Percentiles rank a stretch among this genome's conserved stretches.
phyloP scores from a whole-genome alignment of 768 basidiomycete species.

The Russula compacta region DNA sequence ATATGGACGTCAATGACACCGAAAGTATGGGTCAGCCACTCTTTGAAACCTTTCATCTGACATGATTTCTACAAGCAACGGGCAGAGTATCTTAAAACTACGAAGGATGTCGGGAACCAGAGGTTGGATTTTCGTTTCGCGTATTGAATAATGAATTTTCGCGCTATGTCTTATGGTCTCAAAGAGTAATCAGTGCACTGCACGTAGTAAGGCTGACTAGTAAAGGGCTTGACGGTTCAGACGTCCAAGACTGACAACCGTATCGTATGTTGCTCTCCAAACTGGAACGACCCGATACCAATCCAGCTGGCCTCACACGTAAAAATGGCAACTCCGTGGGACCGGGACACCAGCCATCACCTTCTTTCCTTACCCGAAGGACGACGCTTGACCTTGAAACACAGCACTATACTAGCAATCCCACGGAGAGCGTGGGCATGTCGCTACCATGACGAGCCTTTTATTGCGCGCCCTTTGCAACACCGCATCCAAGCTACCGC shows the following conservation, averaged over 20 bases:
- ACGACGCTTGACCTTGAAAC: no score
- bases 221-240: neutral
- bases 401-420: no score
- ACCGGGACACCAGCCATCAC: neutral
- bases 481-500: no score
- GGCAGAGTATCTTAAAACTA: slow-evolving; percentile 47
- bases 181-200: neutral
- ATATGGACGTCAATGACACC: slow-evolving; percentile 44
- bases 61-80: slow-evolving; percentile 34
- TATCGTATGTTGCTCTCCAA: neutral
- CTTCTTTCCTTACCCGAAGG: no score
- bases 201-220: neutral
- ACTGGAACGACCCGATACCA: neutral
- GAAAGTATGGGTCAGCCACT: slow-evolving; percentile 28
- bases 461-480: no score
- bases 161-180: neutral
- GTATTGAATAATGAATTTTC: slow-evolving; percentile 25
- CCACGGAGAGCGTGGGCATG: no score
- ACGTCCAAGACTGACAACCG: no score
- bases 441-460: no score
- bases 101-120: slow-evolving; percentile 52
- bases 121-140: slow-evolving; percentile 56
- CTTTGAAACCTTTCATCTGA: neutral
- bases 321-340: no score
- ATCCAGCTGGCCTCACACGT: no score